These are phyloP conservation scores for Quercus berberidifolia DNA, from an alignment of 306 rosid species.

Conservation along the genomic window DNA sequence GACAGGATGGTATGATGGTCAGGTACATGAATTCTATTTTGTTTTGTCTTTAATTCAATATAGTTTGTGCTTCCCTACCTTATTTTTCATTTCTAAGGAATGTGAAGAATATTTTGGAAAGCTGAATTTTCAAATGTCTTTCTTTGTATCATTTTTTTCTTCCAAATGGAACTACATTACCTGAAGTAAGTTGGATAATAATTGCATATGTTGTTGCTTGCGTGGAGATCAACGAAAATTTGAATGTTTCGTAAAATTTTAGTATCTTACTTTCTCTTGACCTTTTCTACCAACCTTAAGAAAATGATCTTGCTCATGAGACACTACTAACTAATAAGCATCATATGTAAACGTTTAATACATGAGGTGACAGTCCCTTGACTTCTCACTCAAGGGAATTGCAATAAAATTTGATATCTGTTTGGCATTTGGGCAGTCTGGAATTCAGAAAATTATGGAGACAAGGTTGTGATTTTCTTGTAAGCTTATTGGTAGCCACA, in stretches of 20 bases:
- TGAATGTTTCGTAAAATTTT: background rate
- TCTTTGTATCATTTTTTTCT: background rate
- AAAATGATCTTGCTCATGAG: background rate
- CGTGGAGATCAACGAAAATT: background rate
- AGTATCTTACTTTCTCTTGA: background rate
- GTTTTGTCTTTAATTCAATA: background rate
- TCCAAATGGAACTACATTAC: background rate
- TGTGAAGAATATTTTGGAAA: background rate
- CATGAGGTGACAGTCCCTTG: background rate
- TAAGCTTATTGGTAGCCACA: background rate
- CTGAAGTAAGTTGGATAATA: background rate
- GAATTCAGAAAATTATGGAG: background rate
- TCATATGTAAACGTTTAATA: background rate
- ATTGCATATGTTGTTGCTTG: background rate
- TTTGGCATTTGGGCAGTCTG: background rate
- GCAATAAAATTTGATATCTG: background rate
- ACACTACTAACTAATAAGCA: background rate
- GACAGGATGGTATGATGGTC: constrained; percentile 99
- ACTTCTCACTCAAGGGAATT: background rate
- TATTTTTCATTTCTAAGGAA: background rate
- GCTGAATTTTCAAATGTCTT: constrained; percentile 2
- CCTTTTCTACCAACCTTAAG: background rate
- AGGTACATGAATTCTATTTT: constrained; percentile 38
- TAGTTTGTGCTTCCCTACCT: background rate
- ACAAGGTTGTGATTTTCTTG: background rate